phyloP scores from a whole-genome alignment of 2,329 filamentous ascomycete species.

The Trichophyton simii region DNA sequence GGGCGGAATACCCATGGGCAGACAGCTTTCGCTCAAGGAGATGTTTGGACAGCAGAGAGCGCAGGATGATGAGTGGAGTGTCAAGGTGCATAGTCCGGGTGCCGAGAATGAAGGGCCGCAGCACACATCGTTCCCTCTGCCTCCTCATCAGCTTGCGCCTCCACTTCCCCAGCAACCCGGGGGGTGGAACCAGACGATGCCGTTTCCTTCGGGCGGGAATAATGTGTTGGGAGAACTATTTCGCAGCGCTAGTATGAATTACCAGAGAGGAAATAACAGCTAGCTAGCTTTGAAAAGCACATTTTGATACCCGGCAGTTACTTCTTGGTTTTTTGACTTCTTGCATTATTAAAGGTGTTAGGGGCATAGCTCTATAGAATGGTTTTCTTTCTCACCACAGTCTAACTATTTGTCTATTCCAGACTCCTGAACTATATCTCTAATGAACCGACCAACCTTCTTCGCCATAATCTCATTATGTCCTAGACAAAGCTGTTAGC shows the following conservation, averaged over 20 bases:
- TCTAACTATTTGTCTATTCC: constrained; percentile 6
- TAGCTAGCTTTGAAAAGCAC: constrained; percentile 13
- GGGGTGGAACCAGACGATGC: background rate
- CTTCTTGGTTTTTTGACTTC: background rate
- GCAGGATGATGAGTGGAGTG: constrained; percentile 40
- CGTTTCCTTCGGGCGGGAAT: constrained; percentile 3
- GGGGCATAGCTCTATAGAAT: background rate
- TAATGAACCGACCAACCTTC: constrained; percentile 39
- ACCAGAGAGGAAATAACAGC: constrained; percentile 5
- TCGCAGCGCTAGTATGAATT: constrained; percentile 24
- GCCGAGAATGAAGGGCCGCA: constrained; percentile 4
- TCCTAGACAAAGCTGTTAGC: constrained; percentile 15
- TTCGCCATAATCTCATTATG: constrained; percentile 39
- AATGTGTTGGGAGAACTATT: constrained; percentile 19
- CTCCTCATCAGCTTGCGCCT: background rate
- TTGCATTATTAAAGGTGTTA: background rate
- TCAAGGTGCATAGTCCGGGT: constrained; percentile 33
- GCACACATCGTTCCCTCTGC: background rate
- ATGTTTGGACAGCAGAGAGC: constrained; percentile 44
- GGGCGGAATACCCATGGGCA: constrained; percentile 38
- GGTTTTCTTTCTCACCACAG: background rate
- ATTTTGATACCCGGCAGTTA: background rate
- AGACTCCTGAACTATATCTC: constrained; percentile 25
- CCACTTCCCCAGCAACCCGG: background rate
- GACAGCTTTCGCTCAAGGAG: constrained; percentile 41